These are phyloP conservation scores for Calcarisporium arbuscula DNA, from an alignment of 2,329 filamentous ascomycete species.

Conservation along the genomic window DNA sequence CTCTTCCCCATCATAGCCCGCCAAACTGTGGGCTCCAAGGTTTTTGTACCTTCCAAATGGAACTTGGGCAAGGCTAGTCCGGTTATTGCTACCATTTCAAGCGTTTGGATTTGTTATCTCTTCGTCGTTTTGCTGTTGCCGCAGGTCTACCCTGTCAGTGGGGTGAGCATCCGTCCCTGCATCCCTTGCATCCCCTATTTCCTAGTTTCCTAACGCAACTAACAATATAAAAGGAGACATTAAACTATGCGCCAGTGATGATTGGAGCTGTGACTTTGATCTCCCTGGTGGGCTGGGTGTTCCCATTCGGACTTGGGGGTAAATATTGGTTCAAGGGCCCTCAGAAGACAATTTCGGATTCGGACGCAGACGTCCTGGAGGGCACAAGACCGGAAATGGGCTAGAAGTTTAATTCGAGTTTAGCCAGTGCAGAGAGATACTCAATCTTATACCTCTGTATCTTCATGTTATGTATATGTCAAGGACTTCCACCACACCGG, in stretches of 20 bases:
- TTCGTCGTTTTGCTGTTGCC: constrained; percentile 4
- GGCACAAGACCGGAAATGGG: too few relatives aligned
- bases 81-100: not conserved
- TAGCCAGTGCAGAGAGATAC: too few relatives aligned
- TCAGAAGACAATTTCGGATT: not conserved
- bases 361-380: too few relatives aligned
- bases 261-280: constrained; percentile 1
- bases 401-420: too few relatives aligned
- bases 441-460: too few relatives aligned
- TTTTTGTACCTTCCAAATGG: constrained; percentile 5
- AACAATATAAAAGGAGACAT: not conserved
- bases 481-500: too few relatives aligned
- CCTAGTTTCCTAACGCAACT: too few relatives aligned
- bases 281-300: constrained; percentile 3
- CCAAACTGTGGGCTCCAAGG: constrained; percentile 2
- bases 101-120: constrained; percentile 3
- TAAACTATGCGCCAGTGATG: constrained; percentile 6
- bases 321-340: constrained; percentile 7
- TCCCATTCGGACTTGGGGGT: constrained; percentile 4
- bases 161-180: too few relatives aligned
- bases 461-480: too few relatives aligned
- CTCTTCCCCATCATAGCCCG: constrained; percentile 5
- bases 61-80: constrained; percentile 2
- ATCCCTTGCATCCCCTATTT: too few relatives aligned
- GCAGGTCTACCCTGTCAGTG: constrained; percentile 6